Conservation (phyloP, 768 basidiomycete species). For the Rhizopogon salebrosus region DNA sequence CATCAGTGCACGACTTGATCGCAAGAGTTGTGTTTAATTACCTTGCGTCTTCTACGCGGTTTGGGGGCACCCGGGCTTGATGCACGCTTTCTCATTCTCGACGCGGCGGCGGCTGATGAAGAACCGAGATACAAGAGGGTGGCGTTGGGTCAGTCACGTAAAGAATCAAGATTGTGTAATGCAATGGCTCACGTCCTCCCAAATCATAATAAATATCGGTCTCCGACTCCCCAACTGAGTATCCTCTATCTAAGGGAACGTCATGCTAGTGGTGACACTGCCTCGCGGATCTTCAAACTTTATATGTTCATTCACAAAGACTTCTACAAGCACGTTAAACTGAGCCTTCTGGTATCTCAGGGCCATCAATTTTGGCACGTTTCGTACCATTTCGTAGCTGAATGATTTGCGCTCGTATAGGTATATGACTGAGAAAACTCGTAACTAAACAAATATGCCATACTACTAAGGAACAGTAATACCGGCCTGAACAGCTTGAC, state of each 20-base stretch:
- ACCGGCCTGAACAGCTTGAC: slow-evolving; percentile 31
- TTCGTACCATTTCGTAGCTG: no score
- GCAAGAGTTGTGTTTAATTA: background rate
- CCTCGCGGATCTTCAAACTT: no score
- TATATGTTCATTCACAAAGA: no score
- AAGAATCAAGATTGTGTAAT: background rate
- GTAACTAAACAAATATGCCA: background rate
- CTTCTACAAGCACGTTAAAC: no score
- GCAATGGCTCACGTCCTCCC: background rate
- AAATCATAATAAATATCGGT: background rate
- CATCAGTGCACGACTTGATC: background rate
- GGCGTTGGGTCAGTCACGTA: no score
- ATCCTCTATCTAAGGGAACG: background rate
- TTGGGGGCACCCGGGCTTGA: background rate
- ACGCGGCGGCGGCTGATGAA: no score
- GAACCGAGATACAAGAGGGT: no score
- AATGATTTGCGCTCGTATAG: no score
- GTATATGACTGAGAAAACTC: no score
- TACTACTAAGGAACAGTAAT: slow-evolving; percentile 19
- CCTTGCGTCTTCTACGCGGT: background rate
- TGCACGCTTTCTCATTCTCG: no score
- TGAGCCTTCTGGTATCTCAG: no score
- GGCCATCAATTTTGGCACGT: no score
- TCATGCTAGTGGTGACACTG: background rate
- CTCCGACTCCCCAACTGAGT: background rate